Evolutionary conservation across 2,329 filamentous ascomycete genomes (phyloP), one percentile per base, ranked within the genome.

Genomic region (Apiospora rasikravindrae): DNA sequence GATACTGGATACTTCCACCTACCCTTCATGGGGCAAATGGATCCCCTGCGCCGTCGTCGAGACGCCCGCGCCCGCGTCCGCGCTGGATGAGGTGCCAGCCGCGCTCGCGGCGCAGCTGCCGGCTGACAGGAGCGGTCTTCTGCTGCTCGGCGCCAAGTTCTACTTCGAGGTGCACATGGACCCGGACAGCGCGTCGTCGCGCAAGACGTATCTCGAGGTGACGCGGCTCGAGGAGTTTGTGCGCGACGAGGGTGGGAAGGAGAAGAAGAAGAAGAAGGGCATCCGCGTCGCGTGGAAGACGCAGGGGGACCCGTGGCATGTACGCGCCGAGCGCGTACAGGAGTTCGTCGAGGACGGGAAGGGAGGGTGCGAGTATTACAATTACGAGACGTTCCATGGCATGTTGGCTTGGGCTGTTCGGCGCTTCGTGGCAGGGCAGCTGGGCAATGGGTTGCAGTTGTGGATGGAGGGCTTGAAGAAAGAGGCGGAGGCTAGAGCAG

Each of bases 321-420:
- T 85, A 51, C 76, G 78, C 19, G 77, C 77, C 5, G 84, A 86
- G 78, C 78, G 84, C 67, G 81, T 85, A 19, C 84, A 86, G 77
- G 85, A 86, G 75, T 81, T 86, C 71, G 75, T 83, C 44, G 78
- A 77, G 53, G 77, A 78, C 42, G 76, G 72, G 13, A 76, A 76
- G 6, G 78, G 75, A 24, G 80, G 78, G 19, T 84, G 81, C 26
- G 81, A 82, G 73, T 86, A 86, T 75, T 76, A 72, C 16, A 83
- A 81, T 77, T 85, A 81, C 81, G 84, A 87, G 80, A 86, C 84
- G n/a, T 85, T 85, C 74, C 82, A 82, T 51, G 84, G 85, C 0
- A 68, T 79, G 7, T 49, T 86, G 71, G 81, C 79, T 13, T 77
- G 77, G 4, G 77, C 81, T 16, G 78, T 85, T 22, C 81, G 77